Conservation (phyloP, 2,329 filamentous ascomycete genomes). For the Hymenoscyphus occultus region DNA sequence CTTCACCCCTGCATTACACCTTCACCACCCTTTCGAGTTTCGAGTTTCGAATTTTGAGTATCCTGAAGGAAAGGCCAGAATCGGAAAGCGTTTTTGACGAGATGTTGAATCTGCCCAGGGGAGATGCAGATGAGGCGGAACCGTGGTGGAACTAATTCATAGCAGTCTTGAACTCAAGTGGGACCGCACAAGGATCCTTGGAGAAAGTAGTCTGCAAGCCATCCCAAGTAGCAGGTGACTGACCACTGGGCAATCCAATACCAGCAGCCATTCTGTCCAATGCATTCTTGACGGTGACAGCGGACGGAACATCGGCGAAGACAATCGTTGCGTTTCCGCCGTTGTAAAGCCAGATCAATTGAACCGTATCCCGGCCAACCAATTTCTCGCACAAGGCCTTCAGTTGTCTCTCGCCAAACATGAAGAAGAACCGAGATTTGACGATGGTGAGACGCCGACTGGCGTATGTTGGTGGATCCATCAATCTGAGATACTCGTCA, state of each 20-base stretch:
- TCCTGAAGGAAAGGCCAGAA: background rate
- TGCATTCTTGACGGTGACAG: conserved; percentile 30
- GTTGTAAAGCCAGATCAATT: conserved; percentile 34
- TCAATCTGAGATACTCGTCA: conserved; percentile 28
- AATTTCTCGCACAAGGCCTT: conserved; percentile 26
- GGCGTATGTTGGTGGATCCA: conserved; percentile 27
- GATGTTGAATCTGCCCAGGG: conserved; percentile 1
- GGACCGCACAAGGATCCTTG: conserved; percentile 30
- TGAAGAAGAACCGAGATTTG: conserved; percentile 35
- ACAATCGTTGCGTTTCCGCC: conserved; percentile 36
- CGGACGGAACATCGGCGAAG: conserved; percentile 30
- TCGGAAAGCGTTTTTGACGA: background rate
- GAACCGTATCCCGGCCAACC: conserved; percentile 28
- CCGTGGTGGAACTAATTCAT: conserved; percentile 2
- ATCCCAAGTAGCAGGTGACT: conserved; percentile 21
- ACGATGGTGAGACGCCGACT: conserved; percentile 34
- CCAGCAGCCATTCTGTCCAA: conserved; percentile 25
- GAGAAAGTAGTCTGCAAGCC: conserved; percentile 30
- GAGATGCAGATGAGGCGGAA: background rate
- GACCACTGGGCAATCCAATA: conserved; percentile 11
- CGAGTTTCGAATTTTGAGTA: background rate
- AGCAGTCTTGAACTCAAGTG: conserved; percentile 24
- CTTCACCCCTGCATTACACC: background rate
- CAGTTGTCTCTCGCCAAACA: conserved; percentile 27
- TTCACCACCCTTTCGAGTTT: conserved; percentile 1